phyloP scores from a whole-genome alignment of 495 filamentous ascomycete species.

The Podospora comata region DNA sequence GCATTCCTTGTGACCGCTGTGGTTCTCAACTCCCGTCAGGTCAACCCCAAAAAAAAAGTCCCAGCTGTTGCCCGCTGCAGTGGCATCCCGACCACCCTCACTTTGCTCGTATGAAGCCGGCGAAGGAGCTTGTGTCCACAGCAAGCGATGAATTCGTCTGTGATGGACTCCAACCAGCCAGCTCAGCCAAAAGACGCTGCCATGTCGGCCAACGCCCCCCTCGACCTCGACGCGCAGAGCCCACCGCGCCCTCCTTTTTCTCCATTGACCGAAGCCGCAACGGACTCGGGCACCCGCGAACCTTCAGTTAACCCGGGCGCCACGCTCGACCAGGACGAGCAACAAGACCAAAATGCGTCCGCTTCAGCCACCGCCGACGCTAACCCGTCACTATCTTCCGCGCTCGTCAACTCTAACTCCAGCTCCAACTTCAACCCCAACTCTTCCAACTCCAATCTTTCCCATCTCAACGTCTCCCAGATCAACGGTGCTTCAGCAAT shows the following conservation, averaged over 20 bases:
- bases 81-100: not conserved
- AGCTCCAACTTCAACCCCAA: not conserved
- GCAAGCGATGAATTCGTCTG: constrained; percentile 41
- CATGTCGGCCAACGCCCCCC: constrained; percentile 8
- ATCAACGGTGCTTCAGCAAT: not conserved
- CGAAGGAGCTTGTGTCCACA: constrained; percentile 37
- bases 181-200: not conserved
- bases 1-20: constrained; percentile 19
- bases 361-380: not conserved
- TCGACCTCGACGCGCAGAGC: constrained; percentile 26
- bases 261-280: constrained; percentile 33
- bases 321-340: constrained; percentile 7
- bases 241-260: constrained; percentile 37
- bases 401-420: constrained; percentile 4
- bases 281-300: constrained; percentile 30
- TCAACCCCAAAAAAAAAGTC: not conserved
- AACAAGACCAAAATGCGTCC: not conserved
- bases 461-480: constrained; percentile 4
- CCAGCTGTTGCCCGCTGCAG: not conserved
- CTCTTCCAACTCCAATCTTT: not conserved
- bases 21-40: not conserved
- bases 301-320: constrained; percentile 19
- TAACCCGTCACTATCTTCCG: not conserved
- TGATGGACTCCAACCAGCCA: constrained; percentile 16
- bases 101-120: constrained; percentile 18